Evolutionary conservation across 2,329 filamentous ascomycete genomes (phyloP).

Genomic region (Aspergillus oerlinghausenensis): DNA sequence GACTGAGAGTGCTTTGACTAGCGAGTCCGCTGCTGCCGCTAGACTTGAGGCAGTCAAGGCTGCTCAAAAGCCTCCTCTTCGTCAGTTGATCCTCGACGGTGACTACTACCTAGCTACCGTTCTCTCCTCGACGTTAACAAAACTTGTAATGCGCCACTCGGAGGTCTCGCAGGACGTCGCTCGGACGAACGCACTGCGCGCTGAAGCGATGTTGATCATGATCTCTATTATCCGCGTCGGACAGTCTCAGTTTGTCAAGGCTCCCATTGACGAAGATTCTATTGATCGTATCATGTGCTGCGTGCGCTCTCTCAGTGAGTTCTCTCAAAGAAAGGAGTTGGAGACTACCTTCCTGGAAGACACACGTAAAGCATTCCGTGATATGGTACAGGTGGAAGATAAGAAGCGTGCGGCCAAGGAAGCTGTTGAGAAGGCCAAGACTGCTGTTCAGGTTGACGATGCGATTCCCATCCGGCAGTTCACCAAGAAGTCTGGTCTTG

Average conservation of each 20-base stretch:
- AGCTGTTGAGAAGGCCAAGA: slow-evolving; percentile 87
- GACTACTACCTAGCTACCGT: slow-evolving; percentile 96
- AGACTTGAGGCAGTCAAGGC: slow-evolving; percentile 95
- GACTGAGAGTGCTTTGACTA: slow-evolving; percentile 92
- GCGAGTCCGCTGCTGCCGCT: slow-evolving; percentile 81
- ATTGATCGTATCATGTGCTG: slow-evolving; percentile 99
- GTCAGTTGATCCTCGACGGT: slow-evolving; percentile 91
- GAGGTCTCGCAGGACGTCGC: slow-evolving; percentile 83
- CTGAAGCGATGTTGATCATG: slow-evolving; percentile 99
- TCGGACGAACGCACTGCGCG: slow-evolving; percentile 87
- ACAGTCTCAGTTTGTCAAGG: slow-evolving; percentile 98
- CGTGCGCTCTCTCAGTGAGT: slow-evolving; percentile 86
- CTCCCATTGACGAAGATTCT: slow-evolving; percentile 94
- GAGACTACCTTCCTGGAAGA: slow-evolving; percentile 92
- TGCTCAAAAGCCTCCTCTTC: slow-evolving; percentile 89
- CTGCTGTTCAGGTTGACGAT: slow-evolving; percentile 91
- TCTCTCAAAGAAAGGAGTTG: slow-evolving; percentile 81
- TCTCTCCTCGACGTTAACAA: slow-evolving; percentile 91
- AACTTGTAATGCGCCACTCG: slow-evolving; percentile 94
- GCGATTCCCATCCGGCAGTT: slow-evolving; percentile 89
- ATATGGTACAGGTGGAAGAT: slow-evolving; percentile 96
- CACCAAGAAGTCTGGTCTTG: slow-evolving; percentile 79
- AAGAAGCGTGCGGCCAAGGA: slow-evolving; percentile 96
- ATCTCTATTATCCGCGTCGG: slow-evolving; percentile 97
- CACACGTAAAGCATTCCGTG: slow-evolving; percentile 89